A percentile compares a stretch with the other conserved stretches of the same genome.
These are phyloP conservation scores for Carex cristatella DNA, from an alignment of 176 grass and related monocot species.

Conservation along the genomic window DNA sequence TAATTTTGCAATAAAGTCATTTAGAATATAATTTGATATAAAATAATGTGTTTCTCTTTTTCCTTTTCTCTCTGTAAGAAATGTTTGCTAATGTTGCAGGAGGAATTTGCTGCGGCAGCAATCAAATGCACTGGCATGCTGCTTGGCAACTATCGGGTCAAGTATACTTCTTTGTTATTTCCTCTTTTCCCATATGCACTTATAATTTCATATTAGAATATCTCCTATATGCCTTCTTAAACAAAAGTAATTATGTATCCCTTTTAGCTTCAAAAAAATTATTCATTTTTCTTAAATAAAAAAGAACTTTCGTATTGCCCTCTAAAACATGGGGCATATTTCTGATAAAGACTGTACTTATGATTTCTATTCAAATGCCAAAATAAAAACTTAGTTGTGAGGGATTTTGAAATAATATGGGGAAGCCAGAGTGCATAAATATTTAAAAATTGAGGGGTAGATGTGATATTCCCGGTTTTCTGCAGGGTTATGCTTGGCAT, in stretches of 20 bases:
- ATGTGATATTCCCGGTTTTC: background rate
- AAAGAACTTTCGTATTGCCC: background rate
- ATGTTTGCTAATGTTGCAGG: background rate
- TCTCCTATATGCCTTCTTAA: background rate
- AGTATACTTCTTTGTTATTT: background rate
- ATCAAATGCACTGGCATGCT: background rate
- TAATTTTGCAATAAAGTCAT: background rate
- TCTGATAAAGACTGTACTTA: background rate
- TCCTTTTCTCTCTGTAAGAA: background rate
- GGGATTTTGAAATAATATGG: background rate
- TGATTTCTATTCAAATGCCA: background rate
- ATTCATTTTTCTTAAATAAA: no score
- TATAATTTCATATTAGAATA: background rate
- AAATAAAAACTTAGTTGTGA: background rate
- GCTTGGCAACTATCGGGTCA: background rate
- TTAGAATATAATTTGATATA: background rate
- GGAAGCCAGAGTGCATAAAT: background rate
- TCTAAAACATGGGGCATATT: background rate
- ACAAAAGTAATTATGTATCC: background rate
- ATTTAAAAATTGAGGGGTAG: background rate
- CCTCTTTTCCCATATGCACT: background rate
- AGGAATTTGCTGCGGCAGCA: conserved; percentile 6
- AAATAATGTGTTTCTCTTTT: background rate
- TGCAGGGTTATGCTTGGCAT: background rate
- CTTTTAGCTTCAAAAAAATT: background rate